Percentiles rank a stretch among this genome's conserved stretches.
Evolutionary conservation across 495 filamentous ascomycete genomes (phyloP).

Genomic region (Massariosphaeria phaeospora): DNA sequence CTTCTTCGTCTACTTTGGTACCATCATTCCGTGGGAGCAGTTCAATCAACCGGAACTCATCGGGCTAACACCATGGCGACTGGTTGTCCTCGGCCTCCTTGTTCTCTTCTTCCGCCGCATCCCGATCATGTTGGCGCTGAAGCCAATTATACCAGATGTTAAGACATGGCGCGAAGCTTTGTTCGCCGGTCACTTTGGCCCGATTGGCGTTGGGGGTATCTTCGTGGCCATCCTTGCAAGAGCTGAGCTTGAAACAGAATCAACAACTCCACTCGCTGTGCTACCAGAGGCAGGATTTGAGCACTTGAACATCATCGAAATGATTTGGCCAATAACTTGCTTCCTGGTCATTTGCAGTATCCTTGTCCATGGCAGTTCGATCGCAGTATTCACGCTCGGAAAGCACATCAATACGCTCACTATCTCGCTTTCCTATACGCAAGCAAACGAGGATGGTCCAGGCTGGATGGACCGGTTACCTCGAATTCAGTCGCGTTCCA

Average conservation of each 20-base stretch:
- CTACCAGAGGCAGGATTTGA: conserved; percentile 50
- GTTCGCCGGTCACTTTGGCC: conserved; percentile 97
- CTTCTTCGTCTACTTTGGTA: conserved; percentile 96
- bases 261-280: conserved; percentile 62
- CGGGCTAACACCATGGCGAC: conserved; percentile 76
- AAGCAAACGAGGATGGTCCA: conserved; percentile 80
- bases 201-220: conserved; percentile 95
- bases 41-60: conserved; percentile 63
- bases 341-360: conserved; percentile 96
- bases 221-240: conserved; percentile 90
- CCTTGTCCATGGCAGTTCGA: conserved; percentile 91
- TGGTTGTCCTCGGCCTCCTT: conserved; percentile 83
- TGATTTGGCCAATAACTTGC: conserved; percentile 94
- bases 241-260: conserved; percentile 73
- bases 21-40: conserved; percentile 90
- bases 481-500: conserved; percentile 78
- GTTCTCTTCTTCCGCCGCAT: conserved; percentile 96
- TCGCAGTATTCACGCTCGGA: conserved; percentile 96
- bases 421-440: conserved; percentile 91
- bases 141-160: conserved; percentile 91
- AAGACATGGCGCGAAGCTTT: conserved; percentile 98
- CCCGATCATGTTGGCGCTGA: conserved; percentile 87
- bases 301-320: conserved; percentile 64
- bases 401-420: conserved; percentile 98
- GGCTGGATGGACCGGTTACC: conserved; percentile 94